Conservation (phyloP, 2,329 filamentous ascomycete genomes). For the Ustulina deusta region DNA sequence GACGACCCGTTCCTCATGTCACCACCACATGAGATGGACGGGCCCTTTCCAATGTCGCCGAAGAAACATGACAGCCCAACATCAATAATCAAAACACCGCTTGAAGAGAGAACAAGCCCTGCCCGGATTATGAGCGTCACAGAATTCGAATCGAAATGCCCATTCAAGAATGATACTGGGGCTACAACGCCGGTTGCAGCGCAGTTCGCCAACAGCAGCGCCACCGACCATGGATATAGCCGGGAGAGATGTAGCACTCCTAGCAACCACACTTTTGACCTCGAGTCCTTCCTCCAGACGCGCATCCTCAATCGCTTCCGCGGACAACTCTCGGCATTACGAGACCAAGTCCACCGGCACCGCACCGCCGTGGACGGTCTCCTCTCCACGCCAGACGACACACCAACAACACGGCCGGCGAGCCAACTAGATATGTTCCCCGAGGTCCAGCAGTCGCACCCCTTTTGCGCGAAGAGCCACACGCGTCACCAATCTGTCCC, state of each 20-base stretch:
- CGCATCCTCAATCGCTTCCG: conserved; percentile 63
- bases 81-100: conserved; percentile 25
- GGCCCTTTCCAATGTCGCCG: conserved; percentile 20
- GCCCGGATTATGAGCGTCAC: not conserved
- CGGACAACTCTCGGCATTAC: conserved; percentile 61
- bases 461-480: not conserved
- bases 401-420: conserved; percentile 16
- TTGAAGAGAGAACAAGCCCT: conserved; percentile 5
- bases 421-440: not conserved
- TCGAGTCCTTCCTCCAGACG: conserved; percentile 55
- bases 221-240: conserved; percentile 36
- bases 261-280: conserved; percentile 47
- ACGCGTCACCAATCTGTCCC: not conserved
- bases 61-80: conserved; percentile 11
- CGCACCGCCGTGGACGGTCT: conserved; percentile 59
- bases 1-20: conserved; percentile 54
- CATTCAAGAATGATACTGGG: not conserved
- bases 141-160: not conserved
- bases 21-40: conserved; percentile 9
- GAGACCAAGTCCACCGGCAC: conserved; percentile 63
- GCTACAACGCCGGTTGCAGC: not conserved
- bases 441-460: not conserved
- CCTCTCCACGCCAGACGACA: conserved; percentile 41
- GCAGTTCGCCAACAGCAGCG: not conserved
- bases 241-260: conserved; percentile 36